Evolutionary conservation across 495 filamentous ascomycete species (phyloP), one percentile per base, ranked within the genome.

Genomic region (Monascus purpureus): DNA sequence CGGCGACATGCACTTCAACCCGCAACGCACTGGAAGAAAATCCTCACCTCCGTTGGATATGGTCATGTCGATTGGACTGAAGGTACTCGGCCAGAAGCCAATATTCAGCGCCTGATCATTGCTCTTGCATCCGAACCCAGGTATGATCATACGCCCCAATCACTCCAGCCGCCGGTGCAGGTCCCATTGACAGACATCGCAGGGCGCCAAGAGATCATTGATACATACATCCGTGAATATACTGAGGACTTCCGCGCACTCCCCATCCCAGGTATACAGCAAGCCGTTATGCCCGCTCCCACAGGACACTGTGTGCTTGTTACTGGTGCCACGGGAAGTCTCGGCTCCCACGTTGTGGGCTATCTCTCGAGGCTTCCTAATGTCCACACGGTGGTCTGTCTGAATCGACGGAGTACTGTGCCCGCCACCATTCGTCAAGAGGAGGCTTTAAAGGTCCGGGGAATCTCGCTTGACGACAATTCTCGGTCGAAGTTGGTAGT

Each of bases 251-350:
- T 52, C 23, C 6, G 7, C n/a, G 27, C 31, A 5, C 42, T 39
- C 13, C 5, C 18, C 19, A 6, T 13, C 13, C 12, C 26, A 4
- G 17, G 16, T 9, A n/a, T 6, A 18, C 17, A 13, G 8, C 2
- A 24, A 12, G 8, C 12, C 26, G 11, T 28, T n/a, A n/a, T n/a
- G 0, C 16, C 14, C 4, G 12, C 3, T 13, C 20, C 6, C 17
- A 15, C 6, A 19, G 22, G 17, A 7, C 28, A 24, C 13, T 39
- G 38, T 29, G 47, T 75, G 1, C 33, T 76, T 9, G 42, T 76
- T 3, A 76, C 72, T 3, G 66, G 67, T 4, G 66, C 54, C 7
- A 72, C 69, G 0, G 68, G 68, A 0, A 64, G 63, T 33, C 29
- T 72, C 5, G 68, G 68, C 4, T 49, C 52, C 8, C 65, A 72